Base-by-base conservation (phyloP, 306 rosid species). In the Dalbergia oliveri region DNA sequence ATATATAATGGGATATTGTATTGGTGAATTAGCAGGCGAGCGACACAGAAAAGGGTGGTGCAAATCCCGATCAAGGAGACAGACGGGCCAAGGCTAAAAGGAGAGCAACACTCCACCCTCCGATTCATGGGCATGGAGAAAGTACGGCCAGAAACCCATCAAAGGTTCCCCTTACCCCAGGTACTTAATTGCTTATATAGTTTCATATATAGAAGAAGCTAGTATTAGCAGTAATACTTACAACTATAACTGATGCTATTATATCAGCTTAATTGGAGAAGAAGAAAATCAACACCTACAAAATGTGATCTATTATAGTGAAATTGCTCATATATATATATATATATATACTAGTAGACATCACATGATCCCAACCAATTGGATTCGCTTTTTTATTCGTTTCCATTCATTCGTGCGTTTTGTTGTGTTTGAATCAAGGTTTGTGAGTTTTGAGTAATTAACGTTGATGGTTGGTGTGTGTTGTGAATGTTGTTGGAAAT, bases 121-220 rank as follows among this genome's bases (percentile, higher is more conserved):
- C 0, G 99, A 95, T 87, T 91, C 98, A 8, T 95, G 98, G 98
- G 94, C 98, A 13, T 95, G 99, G 99, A 82, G 99, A 67, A 95
- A 95, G 60, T 95, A 95, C 63, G 99, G 99, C 3, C 99, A 95
- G 81, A 95, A 95, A 69, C 99, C 99, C 78, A 95, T 95, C 92
- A 95, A 95, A 77, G 99, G 99, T 72, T 95, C 99, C 3, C 99
- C 99, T 18, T 95, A 91, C 60, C 99, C 99, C 53, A 95, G 99
- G 99, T 92, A 67, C 3, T 4, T 2, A 14, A 8, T 5, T 44
- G 10, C 53, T 0, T 47, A 47, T 3, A 11, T 49, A 11, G 6
- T 10, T 51, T 15, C 18, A 1, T 15, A 49, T 37, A 37, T 6
- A 37, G 7, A 37, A 37, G 41, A 1, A 26, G 31, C 31, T 26